Conservation (phyloP, 1,284 basidiomycete genomes). For the Apiotrichum porosum region DNA sequence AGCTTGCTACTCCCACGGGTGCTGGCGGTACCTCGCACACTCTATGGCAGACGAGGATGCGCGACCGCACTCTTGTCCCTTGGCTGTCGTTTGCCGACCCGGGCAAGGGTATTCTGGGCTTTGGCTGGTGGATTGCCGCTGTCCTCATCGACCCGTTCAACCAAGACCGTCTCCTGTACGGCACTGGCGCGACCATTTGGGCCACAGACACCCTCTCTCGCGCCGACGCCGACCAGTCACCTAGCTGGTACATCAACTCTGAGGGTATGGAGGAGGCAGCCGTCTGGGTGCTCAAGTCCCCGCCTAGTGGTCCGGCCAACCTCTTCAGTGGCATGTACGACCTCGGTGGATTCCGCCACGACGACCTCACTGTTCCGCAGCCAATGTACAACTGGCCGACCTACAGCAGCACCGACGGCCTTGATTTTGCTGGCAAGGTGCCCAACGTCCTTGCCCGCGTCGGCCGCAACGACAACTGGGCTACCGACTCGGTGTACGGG, state of each 20-base stretch:
- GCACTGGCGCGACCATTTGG: background rate
- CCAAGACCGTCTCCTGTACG: background rate
- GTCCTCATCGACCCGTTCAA: background rate
- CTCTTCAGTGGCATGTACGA: background rate
- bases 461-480: too few species aligned
- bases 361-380: background rate
- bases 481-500: too few species aligned
- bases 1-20: too few species aligned
- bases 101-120: background rate
- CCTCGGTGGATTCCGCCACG: background rate
- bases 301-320: background rate
- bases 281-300: background rate
- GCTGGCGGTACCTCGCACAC: too few species aligned
- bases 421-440: too few species aligned
- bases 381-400: too few species aligned
- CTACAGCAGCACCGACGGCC: too few species aligned
- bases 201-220: background rate
- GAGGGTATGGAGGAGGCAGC: background rate
- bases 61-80: too few species aligned
- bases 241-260: too few species aligned
- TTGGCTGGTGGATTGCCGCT: background rate
- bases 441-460: too few species aligned
- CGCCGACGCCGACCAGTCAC: too few species aligned
- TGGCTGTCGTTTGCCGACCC: background rate
- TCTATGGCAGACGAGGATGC: too few species aligned